Evolutionary conservation across 768 basidiomycete genomes (phyloP).

Genomic region (Boletellus ananas): DNA sequence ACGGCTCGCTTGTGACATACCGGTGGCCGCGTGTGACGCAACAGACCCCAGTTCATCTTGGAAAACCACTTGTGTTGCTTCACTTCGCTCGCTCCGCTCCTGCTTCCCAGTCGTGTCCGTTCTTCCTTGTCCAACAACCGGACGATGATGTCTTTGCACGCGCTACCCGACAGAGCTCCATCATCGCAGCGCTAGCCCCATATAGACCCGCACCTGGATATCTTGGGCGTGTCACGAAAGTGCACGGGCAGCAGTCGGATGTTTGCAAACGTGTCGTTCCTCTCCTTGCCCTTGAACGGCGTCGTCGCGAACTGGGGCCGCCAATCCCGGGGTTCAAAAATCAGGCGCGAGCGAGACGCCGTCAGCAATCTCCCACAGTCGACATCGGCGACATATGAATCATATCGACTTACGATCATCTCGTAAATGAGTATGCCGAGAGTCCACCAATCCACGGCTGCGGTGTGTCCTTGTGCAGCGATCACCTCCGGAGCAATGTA

Average conservation of each 20-base stretch:
- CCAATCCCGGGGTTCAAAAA: conserved; percentile 20
- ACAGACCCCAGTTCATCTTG: conserved; percentile 93
- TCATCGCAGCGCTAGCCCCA: conserved; percentile 6
- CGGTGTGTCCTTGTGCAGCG: conserved; percentile 92
- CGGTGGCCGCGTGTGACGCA: conserved; percentile 90
- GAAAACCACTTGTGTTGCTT: conserved; percentile 99
- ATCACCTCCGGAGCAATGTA: conserved; percentile 99
- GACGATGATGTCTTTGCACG: conserved; percentile 82
- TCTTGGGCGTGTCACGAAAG: conserved; percentile 83
- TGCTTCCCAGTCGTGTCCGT: conserved; percentile 80
- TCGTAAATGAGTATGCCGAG: conserved; percentile 97
- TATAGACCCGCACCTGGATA: conserved; percentile 53
- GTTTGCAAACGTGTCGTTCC: conserved; percentile 94
- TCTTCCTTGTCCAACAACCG: conserved; percentile 93
- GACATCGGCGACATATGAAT: conserved; percentile 18
- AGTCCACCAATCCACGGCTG: conserved; percentile 99
- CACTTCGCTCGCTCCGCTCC: conserved; percentile 95
- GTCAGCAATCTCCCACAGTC: conserved; percentile 28
- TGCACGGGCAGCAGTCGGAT: conserved; percentile 82
- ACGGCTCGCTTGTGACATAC: conserved; percentile 42
- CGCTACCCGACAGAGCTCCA: conserved; percentile 40
- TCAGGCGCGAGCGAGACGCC: conserved; percentile 24
- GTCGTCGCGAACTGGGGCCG: conserved; percentile 86
- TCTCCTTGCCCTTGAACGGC: conserved; percentile 95
- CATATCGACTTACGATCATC: conserved; percentile 78